Evolutionary conservation across 257 asterid species (phyloP).

Genomic region (Avicennia marina): DNA sequence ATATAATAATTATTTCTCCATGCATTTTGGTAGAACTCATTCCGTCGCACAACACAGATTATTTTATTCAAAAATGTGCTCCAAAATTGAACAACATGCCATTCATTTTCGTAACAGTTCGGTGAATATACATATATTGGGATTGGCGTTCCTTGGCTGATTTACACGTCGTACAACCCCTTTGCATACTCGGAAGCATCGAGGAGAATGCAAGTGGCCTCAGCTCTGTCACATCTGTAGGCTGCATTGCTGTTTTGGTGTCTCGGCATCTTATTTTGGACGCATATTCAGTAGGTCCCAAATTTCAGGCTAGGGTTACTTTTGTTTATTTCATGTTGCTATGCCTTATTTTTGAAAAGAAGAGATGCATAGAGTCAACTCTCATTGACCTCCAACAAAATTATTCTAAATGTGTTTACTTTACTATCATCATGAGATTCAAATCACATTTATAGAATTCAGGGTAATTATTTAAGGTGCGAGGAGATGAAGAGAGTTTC

Average conservation of each 20-base stretch:
- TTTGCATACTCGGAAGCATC: slow-evolving; percentile 69
- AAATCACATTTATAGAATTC: too few relatives aligned
- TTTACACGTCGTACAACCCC: slow-evolving; percentile 71
- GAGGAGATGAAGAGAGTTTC: too few relatives aligned
- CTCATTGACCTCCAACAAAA: not conserved
- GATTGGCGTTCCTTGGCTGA: slow-evolving; percentile 92
- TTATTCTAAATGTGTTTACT: too few relatives aligned
- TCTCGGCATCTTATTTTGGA: slow-evolving; percentile 63
- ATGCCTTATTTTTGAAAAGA: slow-evolving; percentile 65
- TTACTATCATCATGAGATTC: too few relatives aligned
- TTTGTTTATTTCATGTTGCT: slow-evolving; percentile 55
- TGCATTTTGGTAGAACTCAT: too few relatives aligned
- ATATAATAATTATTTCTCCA: too few relatives aligned
- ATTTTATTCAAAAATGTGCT: too few relatives aligned
- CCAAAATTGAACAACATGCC: too few relatives aligned
- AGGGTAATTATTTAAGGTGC: too few relatives aligned
- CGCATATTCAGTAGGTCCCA: slow-evolving; percentile 94
- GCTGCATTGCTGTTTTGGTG: slow-evolving; percentile 75
- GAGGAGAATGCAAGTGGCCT: slow-evolving; percentile 64
- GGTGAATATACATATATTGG: slow-evolving; percentile 86
- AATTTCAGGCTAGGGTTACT: slow-evolving; percentile 81
- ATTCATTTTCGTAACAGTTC: slow-evolving; percentile 54
- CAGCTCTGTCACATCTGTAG: slow-evolving; percentile 76
- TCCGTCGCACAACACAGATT: too few relatives aligned
- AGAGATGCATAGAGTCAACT: too few relatives aligned